These are phyloP conservation scores for Metschnikowia rubicola DNA, from an alignment of 805 yeast species.

Conservation along the genomic window DNA sequence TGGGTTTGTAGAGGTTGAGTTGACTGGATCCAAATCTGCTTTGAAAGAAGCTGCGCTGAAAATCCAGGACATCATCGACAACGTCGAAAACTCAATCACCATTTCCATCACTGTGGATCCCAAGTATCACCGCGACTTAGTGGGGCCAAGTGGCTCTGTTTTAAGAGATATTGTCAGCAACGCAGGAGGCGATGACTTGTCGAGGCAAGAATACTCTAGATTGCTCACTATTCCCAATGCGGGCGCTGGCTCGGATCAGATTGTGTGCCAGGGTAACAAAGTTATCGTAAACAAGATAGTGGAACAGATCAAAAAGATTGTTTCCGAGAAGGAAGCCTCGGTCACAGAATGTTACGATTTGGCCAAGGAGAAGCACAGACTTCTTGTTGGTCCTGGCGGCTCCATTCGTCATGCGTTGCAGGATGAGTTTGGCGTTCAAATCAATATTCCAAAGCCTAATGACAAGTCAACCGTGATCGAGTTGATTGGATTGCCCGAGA, in stretches of 20 bases:
- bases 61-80: slow-evolving; percentile 61
- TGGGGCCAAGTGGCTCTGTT: slow-evolving; percentile 75
- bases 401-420: slow-evolving; percentile 67
- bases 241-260: slow-evolving; percentile 52
- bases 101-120: slow-evolving; percentile 64
- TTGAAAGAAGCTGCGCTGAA: slow-evolving; percentile 67
- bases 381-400: slow-evolving; percentile 81
- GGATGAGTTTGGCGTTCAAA: slow-evolving; percentile 58
- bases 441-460: slow-evolving; percentile 64
- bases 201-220: slow-evolving; percentile 47
- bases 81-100: slow-evolving; percentile 58
- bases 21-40: slow-evolving; percentile 75
- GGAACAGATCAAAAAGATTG: slow-evolving; percentile 57
- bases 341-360: slow-evolving; percentile 51
- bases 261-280: slow-evolving; percentile 74
- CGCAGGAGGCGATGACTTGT: slow-evolving; percentile 63
- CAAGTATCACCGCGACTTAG: slow-evolving; percentile 67
- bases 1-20: slow-evolving; percentile 58
- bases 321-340: slow-evolving; percentile 60
- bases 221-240: slow-evolving; percentile 68
- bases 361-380: slow-evolving; percentile 70
- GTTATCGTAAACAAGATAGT: slow-evolving; percentile 66
- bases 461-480: slow-evolving; percentile 49
- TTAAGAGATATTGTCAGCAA: slow-evolving; percentile 68
- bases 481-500: slow-evolving; percentile 64